These are phyloP conservation scores for Castanea sativa DNA, from an alignment of 306 rosid species.

Conservation along the genomic window DNA sequence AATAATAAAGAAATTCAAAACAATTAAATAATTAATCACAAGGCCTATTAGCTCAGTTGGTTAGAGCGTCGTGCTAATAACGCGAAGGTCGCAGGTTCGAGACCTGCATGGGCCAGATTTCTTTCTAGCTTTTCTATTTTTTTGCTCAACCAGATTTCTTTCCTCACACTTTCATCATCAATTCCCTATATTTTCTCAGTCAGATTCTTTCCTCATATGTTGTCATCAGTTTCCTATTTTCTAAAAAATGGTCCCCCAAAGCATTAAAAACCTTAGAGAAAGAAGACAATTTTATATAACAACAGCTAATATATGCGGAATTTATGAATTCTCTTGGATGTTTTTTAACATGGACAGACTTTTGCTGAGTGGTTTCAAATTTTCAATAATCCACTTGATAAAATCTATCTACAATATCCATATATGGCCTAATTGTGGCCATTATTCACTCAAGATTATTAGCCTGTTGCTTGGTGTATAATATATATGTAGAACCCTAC, in stretches of 20 bases:
- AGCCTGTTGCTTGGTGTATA: neutral
- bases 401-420: neutral
- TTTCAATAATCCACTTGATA: neutral
- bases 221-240: too few species aligned
- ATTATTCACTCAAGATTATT: neutral
- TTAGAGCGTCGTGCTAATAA: slow-evolving; percentile 1
- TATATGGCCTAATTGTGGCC: neutral
- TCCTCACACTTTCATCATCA: too few species aligned
- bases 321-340: neutral
- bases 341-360: neutral
- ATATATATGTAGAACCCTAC: neutral
- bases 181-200: too few species aligned
- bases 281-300: too few species aligned
- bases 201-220: too few species aligned
- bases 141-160: neutral
- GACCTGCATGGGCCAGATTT: neutral
- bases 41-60: neutral
- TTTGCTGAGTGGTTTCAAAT: neutral
- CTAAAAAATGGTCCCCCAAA: neutral
- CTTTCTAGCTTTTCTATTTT: neutral
- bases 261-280: neutral
- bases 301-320: too few species aligned
- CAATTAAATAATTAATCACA: too few species aligned
- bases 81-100: slow-evolving; percentile 2
- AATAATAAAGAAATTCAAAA: too few species aligned